Percentiles rank a stretch among this genome's conserved stretches.
Conservation (phyloP, 164 flowering plant species). For the Stephania japonica region DNA sequence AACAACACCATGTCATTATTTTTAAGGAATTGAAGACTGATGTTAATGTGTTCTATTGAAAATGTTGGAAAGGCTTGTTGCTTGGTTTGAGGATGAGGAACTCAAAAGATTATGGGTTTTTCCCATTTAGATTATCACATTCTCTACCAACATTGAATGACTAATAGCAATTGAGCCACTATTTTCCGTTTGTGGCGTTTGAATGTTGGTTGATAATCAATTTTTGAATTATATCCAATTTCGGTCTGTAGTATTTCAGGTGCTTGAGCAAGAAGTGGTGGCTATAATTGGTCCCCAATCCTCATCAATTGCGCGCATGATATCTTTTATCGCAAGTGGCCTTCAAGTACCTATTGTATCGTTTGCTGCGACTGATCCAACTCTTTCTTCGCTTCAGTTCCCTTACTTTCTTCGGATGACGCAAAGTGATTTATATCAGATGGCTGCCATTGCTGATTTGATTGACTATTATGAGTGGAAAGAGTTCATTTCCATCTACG, state of each 20-base stretch:
- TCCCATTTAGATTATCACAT: neutral
- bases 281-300: slow-evolving; percentile 85
- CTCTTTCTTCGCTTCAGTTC: slow-evolving; percentile 70
- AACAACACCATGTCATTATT: neutral
- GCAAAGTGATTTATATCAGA: slow-evolving; percentile 57
- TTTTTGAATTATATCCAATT: slow-evolving; percentile 3
- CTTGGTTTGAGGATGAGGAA: too few species aligned
- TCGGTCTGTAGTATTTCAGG: slow-evolving; percentile 54
- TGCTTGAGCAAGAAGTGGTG: slow-evolving; percentile 50
- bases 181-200: neutral
- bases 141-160: neutral
- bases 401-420: slow-evolving; percentile 64
- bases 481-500: slow-evolving; percentile 49
- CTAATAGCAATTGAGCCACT: neutral
- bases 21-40: neutral
- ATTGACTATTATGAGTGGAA: slow-evolving; percentile 54
- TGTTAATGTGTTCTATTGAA: neutral
- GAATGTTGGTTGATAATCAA: neutral
- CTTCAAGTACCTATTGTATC: slow-evolving; percentile 77
- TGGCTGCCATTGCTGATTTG: slow-evolving; percentile 72
- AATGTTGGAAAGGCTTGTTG: too few species aligned
- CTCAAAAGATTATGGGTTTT: neutral
- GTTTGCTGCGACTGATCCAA: slow-evolving; percentile 78
- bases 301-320: slow-evolving; percentile 66
- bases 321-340: slow-evolving; percentile 51